Evolutionary conservation across 2,329 filamentous ascomycete species (phyloP).

Genomic region (Diaporthe destruens): DNA sequence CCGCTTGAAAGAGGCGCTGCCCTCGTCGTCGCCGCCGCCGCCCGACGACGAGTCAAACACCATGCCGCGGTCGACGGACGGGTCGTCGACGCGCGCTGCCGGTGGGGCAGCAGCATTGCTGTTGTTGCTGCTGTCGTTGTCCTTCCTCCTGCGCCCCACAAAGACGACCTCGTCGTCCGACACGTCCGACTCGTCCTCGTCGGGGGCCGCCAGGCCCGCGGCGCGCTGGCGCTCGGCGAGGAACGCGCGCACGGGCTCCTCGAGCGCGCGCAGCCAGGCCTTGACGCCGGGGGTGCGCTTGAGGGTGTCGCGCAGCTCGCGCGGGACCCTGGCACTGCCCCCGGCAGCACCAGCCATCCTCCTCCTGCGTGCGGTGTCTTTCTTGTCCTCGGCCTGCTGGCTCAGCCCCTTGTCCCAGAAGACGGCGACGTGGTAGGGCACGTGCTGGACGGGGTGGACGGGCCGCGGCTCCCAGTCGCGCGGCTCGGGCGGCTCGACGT

Average conservation of each 20-base stretch:
- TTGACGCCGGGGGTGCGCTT: constrained; percentile 86
- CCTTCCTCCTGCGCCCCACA: constrained; percentile 77
- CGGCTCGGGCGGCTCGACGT: constrained; percentile 84
- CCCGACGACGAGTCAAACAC: constrained; percentile 82
- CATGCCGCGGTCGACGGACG: constrained; percentile 69
- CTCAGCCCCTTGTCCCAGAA: constrained; percentile 79
- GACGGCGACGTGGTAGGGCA: constrained; percentile 91
- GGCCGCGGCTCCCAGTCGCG: constrained; percentile 87
- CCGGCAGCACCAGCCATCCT: constrained; percentile 41
- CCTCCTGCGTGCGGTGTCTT: constrained; percentile 53
- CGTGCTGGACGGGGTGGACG: constrained; percentile 80
- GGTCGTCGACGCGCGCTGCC: too few relatives aligned
- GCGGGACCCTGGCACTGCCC: constrained; percentile 80
- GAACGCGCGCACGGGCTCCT: constrained; percentile 85
- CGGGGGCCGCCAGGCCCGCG: constrained; percentile 56
- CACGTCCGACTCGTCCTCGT: constrained; percentile 44
- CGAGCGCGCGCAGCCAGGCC: constrained; percentile 83
- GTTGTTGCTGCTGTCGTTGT: constrained; percentile 65
- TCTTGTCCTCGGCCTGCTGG: constrained; percentile 62
- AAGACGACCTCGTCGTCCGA: constrained; percentile 92
- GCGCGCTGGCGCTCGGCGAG: constrained; percentile 68
- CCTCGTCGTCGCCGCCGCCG: constrained; percentile 80
- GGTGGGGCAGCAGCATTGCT: not conserved
- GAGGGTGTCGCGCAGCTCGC: constrained; percentile 82
- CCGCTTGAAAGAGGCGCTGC: constrained; percentile 84